These are phyloP conservation scores for Pseudofabraea citricarpa DNA, from an alignment of 2,329 filamentous ascomycete genomes.

Conservation along the genomic window DNA sequence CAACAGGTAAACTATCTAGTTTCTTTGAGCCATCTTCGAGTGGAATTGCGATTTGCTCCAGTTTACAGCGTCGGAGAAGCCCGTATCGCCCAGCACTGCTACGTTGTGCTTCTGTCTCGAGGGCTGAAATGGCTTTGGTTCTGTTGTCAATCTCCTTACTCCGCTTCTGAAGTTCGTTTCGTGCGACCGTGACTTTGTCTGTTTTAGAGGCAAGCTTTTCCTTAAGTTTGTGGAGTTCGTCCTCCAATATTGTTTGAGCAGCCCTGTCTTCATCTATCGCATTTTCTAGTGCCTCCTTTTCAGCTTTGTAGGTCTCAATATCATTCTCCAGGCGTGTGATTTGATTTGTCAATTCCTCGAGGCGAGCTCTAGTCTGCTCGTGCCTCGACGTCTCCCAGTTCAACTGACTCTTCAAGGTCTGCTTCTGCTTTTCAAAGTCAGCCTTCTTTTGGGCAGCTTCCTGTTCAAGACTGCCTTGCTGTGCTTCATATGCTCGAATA, in stretches of 20 bases:
- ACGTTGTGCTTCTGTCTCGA: slow-evolving; percentile 85
- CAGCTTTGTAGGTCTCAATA: slow-evolving; percentile 63
- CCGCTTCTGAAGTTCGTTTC: slow-evolving; percentile 75
- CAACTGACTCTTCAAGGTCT: slow-evolving; percentile 60
- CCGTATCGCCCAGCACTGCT: slow-evolving; percentile 81
- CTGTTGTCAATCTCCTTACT: slow-evolving; percentile 76
- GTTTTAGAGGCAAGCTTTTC: slow-evolving; percentile 63
- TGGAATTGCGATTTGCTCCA: slow-evolving; percentile 88
- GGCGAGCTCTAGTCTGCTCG: slow-evolving; percentile 59
- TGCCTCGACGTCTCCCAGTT: slow-evolving; percentile 51
- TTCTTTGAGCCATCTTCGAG: slow-evolving; percentile 63
- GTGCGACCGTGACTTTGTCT: slow-evolving; percentile 73
- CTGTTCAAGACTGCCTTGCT: slow-evolving; percentile 88
- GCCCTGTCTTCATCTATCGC: slow-evolving; percentile 68
- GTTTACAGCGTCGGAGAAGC: slow-evolving; percentile 80
- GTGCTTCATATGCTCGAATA: slow-evolving; percentile 88
- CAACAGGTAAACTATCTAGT: slow-evolving; percentile 81
- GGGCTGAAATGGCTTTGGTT: slow-evolving; percentile 67
- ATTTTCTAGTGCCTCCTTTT: slow-evolving; percentile 72
- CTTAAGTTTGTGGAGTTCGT: slow-evolving; percentile 65
- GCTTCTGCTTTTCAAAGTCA: slow-evolving; percentile 80
- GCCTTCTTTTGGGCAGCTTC: slow-evolving; percentile 83
- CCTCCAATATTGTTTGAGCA: slow-evolving; percentile 71
- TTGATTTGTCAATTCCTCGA: slow-evolving; percentile 63
- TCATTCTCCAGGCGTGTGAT: slow-evolving; percentile 63